Evolutionary conservation across 352 stramenopile species (phyloP).

Genomic region (Globisporangium parvum): DNA sequence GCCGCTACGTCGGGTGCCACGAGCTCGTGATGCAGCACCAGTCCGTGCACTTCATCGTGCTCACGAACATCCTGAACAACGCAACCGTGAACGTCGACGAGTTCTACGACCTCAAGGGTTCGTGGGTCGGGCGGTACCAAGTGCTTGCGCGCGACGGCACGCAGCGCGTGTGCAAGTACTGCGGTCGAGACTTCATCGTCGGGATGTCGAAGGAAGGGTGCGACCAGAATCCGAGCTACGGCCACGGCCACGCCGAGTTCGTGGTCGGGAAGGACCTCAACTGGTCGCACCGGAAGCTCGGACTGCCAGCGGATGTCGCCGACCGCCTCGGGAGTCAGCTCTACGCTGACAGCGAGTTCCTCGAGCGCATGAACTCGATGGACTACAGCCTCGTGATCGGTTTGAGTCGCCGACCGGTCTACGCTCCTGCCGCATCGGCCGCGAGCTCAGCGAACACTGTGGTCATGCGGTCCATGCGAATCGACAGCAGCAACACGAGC

Average conservation of each 20-base stretch:
- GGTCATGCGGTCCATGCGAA: conserved; percentile 18
- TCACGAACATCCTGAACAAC: conserved; percentile 88
- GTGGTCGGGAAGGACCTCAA: conserved; percentile 85
- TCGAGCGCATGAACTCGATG: conserved; percentile 95
- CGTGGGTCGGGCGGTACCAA: conserved; percentile 83
- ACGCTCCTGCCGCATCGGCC: conserved; percentile 9
- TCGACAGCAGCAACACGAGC: conserved; percentile 9
- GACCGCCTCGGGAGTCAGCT: conserved; percentile 81
- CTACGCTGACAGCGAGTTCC: conserved; percentile 88
- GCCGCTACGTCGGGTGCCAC: conserved; percentile 85
- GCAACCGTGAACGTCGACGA: conserved; percentile 80
- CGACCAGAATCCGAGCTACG: conserved; percentile 50
- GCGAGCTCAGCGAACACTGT: conserved; percentile 21
- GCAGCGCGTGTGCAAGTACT: conserved; percentile 84
- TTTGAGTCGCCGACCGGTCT: conserved; percentile 57
- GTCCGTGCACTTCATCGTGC: conserved; percentile 82
- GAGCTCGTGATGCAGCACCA: conserved; percentile 84
- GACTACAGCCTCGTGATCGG: conserved; percentile 96
- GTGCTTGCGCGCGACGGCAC: conserved; percentile 55
- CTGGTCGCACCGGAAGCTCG: conserved; percentile 75
- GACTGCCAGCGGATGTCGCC: conserved; percentile 58
- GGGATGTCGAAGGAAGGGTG: conserved; percentile 80
- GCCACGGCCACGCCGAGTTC: conserved; percentile 69
- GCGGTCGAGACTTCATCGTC: conserved; percentile 81
- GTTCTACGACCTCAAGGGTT: conserved; percentile 88